These are phyloP conservation scores for Ascochyta lentis DNA, from an alignment of 2,329 filamentous ascomycete species.

Conservation along the genomic window DNA sequence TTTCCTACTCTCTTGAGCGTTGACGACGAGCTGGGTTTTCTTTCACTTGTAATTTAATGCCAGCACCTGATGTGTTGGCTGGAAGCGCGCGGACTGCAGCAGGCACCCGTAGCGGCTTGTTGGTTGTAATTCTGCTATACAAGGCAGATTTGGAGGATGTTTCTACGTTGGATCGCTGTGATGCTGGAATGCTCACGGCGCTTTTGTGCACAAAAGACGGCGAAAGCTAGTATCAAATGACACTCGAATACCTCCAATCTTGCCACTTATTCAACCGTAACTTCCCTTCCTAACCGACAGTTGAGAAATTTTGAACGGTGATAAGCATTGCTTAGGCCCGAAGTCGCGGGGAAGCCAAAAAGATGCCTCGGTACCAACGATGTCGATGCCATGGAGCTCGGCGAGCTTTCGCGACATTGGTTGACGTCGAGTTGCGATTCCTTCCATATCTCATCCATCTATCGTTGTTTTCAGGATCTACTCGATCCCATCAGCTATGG, in stretches of 20 bases:
- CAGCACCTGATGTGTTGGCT: constrained; percentile 15
- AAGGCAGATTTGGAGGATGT: constrained; percentile 16
- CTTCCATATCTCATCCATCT: too few relatives aligned
- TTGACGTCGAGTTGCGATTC: not conserved
- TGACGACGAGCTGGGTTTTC: constrained; percentile 18
- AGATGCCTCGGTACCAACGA: constrained; percentile 14
- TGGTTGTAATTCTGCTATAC: constrained; percentile 10
- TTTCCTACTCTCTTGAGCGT: constrained; percentile 12
- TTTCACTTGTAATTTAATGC: constrained; percentile 12
- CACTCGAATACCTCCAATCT: constrained; percentile 13
- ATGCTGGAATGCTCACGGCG: constrained; percentile 11
- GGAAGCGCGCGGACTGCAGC: constrained; percentile 5
- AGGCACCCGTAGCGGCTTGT: constrained; percentile 6
- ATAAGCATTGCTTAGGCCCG: constrained; percentile 9
- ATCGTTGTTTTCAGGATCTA: not conserved
- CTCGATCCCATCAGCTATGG: constrained; percentile 23
- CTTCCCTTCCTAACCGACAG: too few relatives aligned
- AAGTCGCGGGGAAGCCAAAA: constrained; percentile 11
- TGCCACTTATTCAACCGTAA: not conserved
- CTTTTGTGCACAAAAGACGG: constrained; percentile 11
- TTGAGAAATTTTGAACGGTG: not conserved
- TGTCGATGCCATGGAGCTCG: constrained; percentile 8
- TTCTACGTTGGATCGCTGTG: constrained; percentile 7
- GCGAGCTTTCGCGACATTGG: not conserved
- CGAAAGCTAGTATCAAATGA: constrained; percentile 17